Evolutionary conservation across 495 filamentous ascomycete genomes (phyloP).

Genomic region (Cladorrhinum samala): DNA sequence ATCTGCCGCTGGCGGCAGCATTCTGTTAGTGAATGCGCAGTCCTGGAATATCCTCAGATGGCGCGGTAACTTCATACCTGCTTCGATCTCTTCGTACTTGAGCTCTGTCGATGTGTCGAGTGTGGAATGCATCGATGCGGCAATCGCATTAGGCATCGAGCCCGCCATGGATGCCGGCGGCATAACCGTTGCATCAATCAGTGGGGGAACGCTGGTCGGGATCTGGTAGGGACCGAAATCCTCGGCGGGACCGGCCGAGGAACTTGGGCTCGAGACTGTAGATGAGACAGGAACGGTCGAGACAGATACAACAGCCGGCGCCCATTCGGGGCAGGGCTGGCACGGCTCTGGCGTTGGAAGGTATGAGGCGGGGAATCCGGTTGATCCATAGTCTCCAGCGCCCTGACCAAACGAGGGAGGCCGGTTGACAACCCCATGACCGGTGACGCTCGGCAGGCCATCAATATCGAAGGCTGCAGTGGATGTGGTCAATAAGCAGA

Average conservation of each 20-base stretch:
- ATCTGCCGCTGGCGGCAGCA: conserved; percentile 1
- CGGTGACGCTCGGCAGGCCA: conserved; percentile 13
- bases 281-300: conserved; percentile 24
- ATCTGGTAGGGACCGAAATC: conserved; percentile 33
- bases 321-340: conserved; percentile 28
- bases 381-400: background rate
- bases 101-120: conserved; percentile 10
- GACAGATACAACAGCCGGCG: background rate
- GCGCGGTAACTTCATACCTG: conserved; percentile 9
- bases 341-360: conserved; percentile 30
- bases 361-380: conserved; percentile 18
- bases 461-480: conserved; percentile 8
- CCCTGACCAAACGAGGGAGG: background rate
- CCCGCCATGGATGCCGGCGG: conserved; percentile 10
- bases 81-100: conserved; percentile 21
- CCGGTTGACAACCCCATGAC: background rate
- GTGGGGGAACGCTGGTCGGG: conserved; percentile 32
- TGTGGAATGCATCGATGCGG: conserved; percentile 9
- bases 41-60: background rate
- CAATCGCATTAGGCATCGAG: background rate
- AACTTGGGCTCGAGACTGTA: conserved; percentile 38
- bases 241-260: conserved; percentile 32
- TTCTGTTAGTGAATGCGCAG: background rate
- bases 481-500: too few species aligned
- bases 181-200: conserved; percentile 27